Conservation (phyloP, 495 filamentous ascomycete genomes). For the Neurospora intermedia region DNA sequence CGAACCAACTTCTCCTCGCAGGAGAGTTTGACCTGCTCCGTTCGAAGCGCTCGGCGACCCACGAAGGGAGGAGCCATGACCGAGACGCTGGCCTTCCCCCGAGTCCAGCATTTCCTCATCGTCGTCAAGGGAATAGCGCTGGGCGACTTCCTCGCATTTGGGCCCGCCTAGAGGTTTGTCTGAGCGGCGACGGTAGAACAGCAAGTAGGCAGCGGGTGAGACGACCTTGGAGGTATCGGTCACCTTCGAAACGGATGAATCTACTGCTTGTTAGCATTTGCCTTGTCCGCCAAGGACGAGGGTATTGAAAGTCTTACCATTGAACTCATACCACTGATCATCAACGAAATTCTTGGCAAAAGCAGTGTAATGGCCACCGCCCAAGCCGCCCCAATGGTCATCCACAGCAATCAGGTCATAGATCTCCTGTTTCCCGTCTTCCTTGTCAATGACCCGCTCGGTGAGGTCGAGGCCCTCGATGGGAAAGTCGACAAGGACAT, state of each 20-base stretch:
- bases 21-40: conserved; percentile 66
- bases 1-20: conserved; percentile 51
- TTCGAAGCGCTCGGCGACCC: conserved; percentile 74
- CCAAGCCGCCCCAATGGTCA: conserved; percentile 84
- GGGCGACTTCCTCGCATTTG: conserved; percentile 56
- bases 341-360: conserved; percentile 85
- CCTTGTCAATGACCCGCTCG: conserved; percentile 61
- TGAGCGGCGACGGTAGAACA: conserved; percentile 91
- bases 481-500: conserved; percentile 85
- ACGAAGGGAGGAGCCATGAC: conserved; percentile 68
- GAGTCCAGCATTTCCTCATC: conserved; percentile 39
- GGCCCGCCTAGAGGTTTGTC: conserved; percentile 63
- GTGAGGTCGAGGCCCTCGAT: conserved; percentile 77
- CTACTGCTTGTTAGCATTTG: conserved; percentile 32
- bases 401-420: conserved; percentile 95
- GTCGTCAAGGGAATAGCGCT: conserved; percentile 36
- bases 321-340: conserved; percentile 84
- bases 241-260: conserved; percentile 51
- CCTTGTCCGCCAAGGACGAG: not conserved
- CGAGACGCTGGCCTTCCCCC: conserved; percentile 82
- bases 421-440: conserved; percentile 65
- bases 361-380: conserved; percentile 92
- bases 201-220: conserved; percentile 69
- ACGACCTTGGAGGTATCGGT: conserved; percentile 46
- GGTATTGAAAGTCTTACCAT: conserved; percentile 51